Evolutionary conservation across 1,284 basidiomycete genomes (phyloP).

Genomic region (Trichosporon sp.): DNA sequence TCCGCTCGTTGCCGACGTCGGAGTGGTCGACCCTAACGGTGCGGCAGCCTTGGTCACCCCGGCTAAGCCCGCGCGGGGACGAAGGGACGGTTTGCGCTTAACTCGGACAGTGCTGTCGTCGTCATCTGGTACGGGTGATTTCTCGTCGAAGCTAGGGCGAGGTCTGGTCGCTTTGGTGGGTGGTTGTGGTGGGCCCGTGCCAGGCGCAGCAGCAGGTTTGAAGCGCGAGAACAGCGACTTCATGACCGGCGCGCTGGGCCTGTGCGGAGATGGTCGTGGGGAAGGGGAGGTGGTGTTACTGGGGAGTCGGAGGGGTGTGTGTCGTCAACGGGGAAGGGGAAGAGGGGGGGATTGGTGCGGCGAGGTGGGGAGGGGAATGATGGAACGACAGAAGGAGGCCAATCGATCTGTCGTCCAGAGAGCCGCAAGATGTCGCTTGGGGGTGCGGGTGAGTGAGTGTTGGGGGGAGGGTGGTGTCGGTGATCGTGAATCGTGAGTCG

Average conservation of each 20-base stretch:
- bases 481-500: background rate
- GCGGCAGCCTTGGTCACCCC: background rate
- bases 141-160: constrained; percentile 12
- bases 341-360: too few species aligned
- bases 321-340: constrained; percentile 6
- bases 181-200: background rate
- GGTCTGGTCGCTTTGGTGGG: too few species aligned
- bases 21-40: background rate
- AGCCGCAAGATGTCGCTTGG: background rate
- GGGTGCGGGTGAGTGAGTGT: too few species aligned
- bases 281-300: background rate
- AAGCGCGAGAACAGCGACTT: constrained; percentile 34
- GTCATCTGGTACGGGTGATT: background rate
- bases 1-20: background rate
- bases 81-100: background rate
- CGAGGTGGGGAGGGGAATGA: background rate
- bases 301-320: constrained; percentile 2
- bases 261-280: background rate
- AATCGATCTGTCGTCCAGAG: background rate
- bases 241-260: constrained; percentile 15
- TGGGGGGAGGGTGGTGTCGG: too few species aligned
- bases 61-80: background rate
- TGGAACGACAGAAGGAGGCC: background rate
- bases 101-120: background rate
- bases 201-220: constrained; percentile 13